These are phyloP conservation scores for Neocucurbitaria cava DNA, from an alignment of 2,329 filamentous ascomycete species.

Conservation along the genomic window DNA sequence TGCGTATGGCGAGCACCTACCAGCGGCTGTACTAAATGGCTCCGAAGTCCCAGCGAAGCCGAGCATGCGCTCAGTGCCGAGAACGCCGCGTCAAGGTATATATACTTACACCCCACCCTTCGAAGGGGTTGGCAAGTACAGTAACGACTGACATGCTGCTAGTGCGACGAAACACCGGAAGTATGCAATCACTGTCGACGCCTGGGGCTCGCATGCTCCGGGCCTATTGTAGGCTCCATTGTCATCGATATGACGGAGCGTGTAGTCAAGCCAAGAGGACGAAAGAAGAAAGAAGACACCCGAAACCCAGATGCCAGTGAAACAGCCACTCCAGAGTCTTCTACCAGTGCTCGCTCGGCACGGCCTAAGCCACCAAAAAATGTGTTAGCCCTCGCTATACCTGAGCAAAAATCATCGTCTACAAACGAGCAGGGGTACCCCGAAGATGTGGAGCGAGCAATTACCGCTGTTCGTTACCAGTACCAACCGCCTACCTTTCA, in stretches of 20 bases:
- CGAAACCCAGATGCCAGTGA: neutral
- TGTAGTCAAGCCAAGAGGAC: conserved; percentile 32
- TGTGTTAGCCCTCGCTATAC: neutral
- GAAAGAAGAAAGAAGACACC: conserved; percentile 21
- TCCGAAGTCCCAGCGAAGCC: conserved; percentile 41
- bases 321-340: neutral
- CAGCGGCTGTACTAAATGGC: conserved; percentile 8
- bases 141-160: neutral
- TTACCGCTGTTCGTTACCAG: conserved; percentile 32
- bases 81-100: conserved; percentile 45
- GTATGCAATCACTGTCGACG: conserved; percentile 10
- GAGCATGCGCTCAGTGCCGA: conserved; percentile 44
- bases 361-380: neutral
- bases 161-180: conserved; percentile 41
- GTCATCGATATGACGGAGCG: conserved; percentile 47
- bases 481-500: conserved; percentile 31
- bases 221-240: conserved; percentile 40
- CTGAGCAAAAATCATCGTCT: neutral
- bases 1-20: neutral
- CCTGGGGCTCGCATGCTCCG: conserved; percentile 38
- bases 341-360: neutral
- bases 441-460: conserved; percentile 24
- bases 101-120: neutral
- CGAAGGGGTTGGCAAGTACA: neutral
- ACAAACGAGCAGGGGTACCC: conserved; percentile 2